phyloP scores from a whole-genome alignment of 192 early-diverging fungal genomes.

The Gigaspora rosea region DNA sequence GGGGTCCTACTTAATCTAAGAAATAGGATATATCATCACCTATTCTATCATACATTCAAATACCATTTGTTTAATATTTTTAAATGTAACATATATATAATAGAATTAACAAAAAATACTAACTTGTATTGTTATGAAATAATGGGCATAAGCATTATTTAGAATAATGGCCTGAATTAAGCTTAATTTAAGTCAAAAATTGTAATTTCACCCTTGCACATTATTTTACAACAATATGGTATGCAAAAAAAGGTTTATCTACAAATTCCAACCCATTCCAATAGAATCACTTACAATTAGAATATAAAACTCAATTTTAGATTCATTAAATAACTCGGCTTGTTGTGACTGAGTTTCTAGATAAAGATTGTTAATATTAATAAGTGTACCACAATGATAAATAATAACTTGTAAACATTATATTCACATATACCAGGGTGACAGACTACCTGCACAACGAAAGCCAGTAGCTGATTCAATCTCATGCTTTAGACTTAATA shows the following conservation, averaged over 20 bases:
- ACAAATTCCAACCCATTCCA: constrained; percentile 97
- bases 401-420: too few relatives aligned
- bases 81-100: too few relatives aligned
- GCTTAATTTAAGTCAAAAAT: too few relatives aligned
- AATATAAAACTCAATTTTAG: constrained; percentile 70
- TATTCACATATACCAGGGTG: constrained; percentile 80
- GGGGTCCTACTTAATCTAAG: constrained; percentile 92
- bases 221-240: too few relatives aligned
- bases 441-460: constrained; percentile 79
- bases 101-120: too few relatives aligned
- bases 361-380: constrained; percentile 4
- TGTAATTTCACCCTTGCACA: too few relatives aligned
- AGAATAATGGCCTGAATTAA: too few relatives aligned
- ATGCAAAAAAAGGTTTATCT: constrained; percentile 25
- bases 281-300: constrained; percentile 95
- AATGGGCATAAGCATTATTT: too few relatives aligned
- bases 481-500: constrained; percentile 75
- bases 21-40: constrained; percentile 60
- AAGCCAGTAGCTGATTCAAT: constrained; percentile 64
- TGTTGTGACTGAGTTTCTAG: constrained; percentile 82
- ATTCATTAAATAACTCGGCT: constrained; percentile 89
- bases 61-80: too few relatives aligned
- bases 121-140: too few relatives aligned
- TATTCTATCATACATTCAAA: too few relatives aligned
- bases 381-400: too few relatives aligned